Evolutionary conservation across 352 stramenopile species (phyloP).

Genomic region (Phytophthora capsici): DNA sequence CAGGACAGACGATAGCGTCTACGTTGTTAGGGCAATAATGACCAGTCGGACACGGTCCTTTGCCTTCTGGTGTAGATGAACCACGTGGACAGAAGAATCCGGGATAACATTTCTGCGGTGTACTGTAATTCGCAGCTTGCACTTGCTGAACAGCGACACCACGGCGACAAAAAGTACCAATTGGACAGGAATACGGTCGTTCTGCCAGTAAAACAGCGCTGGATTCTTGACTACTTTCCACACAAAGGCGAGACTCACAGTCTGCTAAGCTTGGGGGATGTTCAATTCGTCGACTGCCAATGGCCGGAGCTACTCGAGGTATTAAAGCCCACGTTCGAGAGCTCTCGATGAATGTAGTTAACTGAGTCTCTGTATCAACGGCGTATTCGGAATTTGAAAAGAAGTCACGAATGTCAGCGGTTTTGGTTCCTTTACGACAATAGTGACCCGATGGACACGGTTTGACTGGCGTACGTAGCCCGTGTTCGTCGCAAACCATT

Average conservation of each 20-base stretch:
- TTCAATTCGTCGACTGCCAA: slow-evolving; percentile 64
- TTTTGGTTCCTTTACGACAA: slow-evolving; percentile 94
- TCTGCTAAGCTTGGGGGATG: slow-evolving; percentile 58
- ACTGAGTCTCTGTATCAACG: slow-evolving; percentile 69
- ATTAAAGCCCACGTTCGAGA: slow-evolving; percentile 58
- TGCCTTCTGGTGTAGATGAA: slow-evolving; percentile 91
- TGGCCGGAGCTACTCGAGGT: slow-evolving; percentile 52
- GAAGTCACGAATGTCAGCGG: slow-evolving; percentile 68
- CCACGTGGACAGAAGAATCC: slow-evolving; percentile 97
- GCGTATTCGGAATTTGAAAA: slow-evolving; percentile 59
- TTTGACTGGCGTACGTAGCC: slow-evolving; percentile 77
- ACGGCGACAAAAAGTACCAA: slow-evolving; percentile 93
- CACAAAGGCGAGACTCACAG: slow-evolving; percentile 61
- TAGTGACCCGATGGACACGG: slow-evolving; percentile 94
- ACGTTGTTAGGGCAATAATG: slow-evolving; percentile 95
- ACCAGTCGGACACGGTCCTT: slow-evolving; percentile 94
- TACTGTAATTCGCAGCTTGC: slow-evolving; percentile 90
- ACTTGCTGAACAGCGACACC: slow-evolving; percentile 78
- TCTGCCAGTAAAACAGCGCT: slow-evolving; percentile 75
- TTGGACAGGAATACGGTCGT: slow-evolving; percentile 93
- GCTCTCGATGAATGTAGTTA: slow-evolving; percentile 61
- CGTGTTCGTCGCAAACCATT: slow-evolving; percentile 93
- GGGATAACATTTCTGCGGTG: slow-evolving; percentile 94
- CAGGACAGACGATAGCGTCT: slow-evolving; percentile 91
- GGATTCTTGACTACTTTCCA: slow-evolving; percentile 26